Evolutionary conservation across 2,329 filamentous ascomycete species (phyloP).

Genomic region (Fusarium sp.): DNA sequence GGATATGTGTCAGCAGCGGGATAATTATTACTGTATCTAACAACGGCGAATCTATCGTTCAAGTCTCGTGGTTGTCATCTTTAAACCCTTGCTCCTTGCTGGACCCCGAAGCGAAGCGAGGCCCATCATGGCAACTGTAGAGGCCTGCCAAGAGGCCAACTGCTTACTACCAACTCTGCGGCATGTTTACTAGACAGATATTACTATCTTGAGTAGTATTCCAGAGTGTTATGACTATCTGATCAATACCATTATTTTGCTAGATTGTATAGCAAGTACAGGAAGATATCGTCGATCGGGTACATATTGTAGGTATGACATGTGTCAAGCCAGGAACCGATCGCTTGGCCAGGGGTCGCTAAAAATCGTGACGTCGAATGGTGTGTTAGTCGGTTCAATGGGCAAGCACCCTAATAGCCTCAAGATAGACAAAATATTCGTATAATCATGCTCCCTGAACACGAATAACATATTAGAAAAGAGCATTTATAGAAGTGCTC

Average conservation of each 20-base stretch:
- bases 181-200: not conserved
- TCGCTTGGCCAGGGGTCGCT: conserved; percentile 11
- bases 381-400: not conserved
- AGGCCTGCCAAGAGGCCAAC: conserved; percentile 1
- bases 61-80: not conserved
- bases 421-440: not conserved
- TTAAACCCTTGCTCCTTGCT: conserved; percentile 15
- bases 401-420: not conserved
- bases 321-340: conserved; percentile 30
- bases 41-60: not conserved
- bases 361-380: conserved; percentile 19
- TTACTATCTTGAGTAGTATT: not conserved
- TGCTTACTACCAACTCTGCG: not conserved
- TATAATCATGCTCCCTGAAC: not conserved
- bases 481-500: no score
- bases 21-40: not conserved
- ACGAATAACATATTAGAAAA: no score
- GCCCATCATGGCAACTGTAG: conserved; percentile 7
- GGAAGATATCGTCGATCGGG: not conserved
- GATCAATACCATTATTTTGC: not conserved
- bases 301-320: conserved; percentile 4
- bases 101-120: conserved; percentile 13
- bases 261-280: no score
- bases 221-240: not conserved
- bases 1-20: not conserved